These are phyloP conservation scores for Thinopyrum elongatum DNA, from an alignment of 176 grass and related monocot genomes.

Conservation along the genomic window DNA sequence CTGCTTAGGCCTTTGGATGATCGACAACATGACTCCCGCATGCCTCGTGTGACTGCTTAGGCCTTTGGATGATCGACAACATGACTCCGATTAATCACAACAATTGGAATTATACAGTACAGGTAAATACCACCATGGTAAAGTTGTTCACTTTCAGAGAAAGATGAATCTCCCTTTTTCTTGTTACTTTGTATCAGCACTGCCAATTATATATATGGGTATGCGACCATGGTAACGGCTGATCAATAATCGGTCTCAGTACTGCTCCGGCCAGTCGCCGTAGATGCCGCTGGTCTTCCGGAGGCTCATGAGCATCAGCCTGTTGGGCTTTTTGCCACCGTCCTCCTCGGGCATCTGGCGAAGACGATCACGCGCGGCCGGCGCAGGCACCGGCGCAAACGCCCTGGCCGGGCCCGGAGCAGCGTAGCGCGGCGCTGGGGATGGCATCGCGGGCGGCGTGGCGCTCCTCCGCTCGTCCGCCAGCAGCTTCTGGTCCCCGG, in stretches of 20 bases:
- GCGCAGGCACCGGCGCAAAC: constrained; percentile 4
- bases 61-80: too few relatives aligned
- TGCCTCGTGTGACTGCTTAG: too few relatives aligned
- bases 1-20: too few relatives aligned
- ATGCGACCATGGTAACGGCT: neutral
- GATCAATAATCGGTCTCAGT: neutral
- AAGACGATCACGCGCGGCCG: neutral
- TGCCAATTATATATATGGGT: neutral
- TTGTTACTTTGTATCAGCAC: neutral
- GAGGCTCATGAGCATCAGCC: constrained; percentile 5
- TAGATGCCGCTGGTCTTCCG: constrained; percentile 34
- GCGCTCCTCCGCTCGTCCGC: neutral
- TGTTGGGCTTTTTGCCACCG: neutral
- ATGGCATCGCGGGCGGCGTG: neutral
- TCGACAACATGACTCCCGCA: too few relatives aligned
- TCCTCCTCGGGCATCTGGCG: neutral
- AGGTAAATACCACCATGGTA: neutral
- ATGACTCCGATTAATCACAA: neutral
- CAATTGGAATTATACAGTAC: neutral
- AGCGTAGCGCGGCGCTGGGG: neutral
- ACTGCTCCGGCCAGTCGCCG: constrained; percentile 45
- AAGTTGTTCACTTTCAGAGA: neutral
- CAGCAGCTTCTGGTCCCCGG: constrained; percentile 6
- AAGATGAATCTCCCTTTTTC: neutral
- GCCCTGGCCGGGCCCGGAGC: neutral